Evolutionary conservation across 2,329 filamentous ascomycete species (phyloP), one percentile per base, ranked within the genome.

Genomic region (Penicillium decumbens): DNA sequence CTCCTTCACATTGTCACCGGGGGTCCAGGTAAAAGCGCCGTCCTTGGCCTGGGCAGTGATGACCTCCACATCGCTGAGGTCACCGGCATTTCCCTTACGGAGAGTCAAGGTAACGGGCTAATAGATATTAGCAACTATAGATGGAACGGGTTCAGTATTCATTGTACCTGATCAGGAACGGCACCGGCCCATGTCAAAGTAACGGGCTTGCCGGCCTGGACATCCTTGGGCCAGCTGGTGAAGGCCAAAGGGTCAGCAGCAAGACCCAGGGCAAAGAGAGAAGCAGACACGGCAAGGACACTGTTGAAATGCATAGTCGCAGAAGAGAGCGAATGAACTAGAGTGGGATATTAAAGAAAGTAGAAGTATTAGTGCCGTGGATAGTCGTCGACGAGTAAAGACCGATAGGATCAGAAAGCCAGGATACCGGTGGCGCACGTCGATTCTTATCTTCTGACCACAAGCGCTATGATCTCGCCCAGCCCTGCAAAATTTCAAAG

Each of bases 61-160:
- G 41, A 72, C 72, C 43, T 65, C 63, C 43, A 84, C 65, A 43
- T 77, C 78, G 43, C 74, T 53, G 25, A 84, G 75, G 61, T 82
- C 61, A 45, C 59, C 66, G 2, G 77, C 65, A 15, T 65, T 50
- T 40, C 82, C 82, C 66, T 80, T 73, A 56, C 78, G 75, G 38
- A 85, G 73, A 47, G 74, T 75, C 57, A 85, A 76, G 35, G 76
- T 81, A 32, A 79, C 77, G 6, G 77, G 74, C 69, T 76, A 47
- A 13, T 10, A 12, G 4, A 18, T 3, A 9, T 42, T 9, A 42
- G 40, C 40, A 30, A 8, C 27, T 30, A 8, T 13, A 30, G 13
- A 9, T 10, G 20, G n/a, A 15, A 6, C 4, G 2, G 12, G 6
- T 15, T 12, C n/a, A 6, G 8, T 15, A 24, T n/a, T 40, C 12